A percentile compares a stretch with the other conserved stretches of the same genome.
Evolutionary conservation across 2,329 filamentous ascomycete genomes (phyloP).

Genomic region (Aspergillus brunneoviolaceus): DNA sequence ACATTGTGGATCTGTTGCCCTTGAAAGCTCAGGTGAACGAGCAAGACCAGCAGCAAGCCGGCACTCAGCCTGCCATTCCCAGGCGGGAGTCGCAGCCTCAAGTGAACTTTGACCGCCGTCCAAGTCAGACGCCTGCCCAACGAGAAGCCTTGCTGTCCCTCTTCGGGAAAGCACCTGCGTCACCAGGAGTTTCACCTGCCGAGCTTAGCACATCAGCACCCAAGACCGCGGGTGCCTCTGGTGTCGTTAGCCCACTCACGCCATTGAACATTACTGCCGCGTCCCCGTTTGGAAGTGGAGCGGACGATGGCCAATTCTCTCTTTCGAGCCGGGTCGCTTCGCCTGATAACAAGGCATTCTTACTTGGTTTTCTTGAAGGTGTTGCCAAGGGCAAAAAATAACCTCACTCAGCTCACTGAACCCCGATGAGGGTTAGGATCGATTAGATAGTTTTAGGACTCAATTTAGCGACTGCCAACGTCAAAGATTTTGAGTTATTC

Average conservation of each 20-base stretch:
- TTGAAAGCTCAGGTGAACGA: constrained; percentile 26
- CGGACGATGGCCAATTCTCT: constrained; percentile 49
- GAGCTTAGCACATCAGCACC: constrained; percentile 19
- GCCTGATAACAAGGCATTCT: constrained; percentile 70
- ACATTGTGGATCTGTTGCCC: constrained; percentile 27
- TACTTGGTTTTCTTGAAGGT: constrained; percentile 71
- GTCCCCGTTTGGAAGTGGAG: constrained; percentile 20
- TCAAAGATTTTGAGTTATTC: not conserved
- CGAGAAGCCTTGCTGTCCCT: constrained; percentile 59
- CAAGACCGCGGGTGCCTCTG: constrained; percentile 23
- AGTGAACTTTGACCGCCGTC: constrained; percentile 35
- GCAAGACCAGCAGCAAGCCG: constrained; percentile 17
- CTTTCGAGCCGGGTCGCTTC: constrained; percentile 52
- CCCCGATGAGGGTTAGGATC: not conserved
- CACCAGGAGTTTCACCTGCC: constrained; percentile 24
- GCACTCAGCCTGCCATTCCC: constrained; percentile 7
- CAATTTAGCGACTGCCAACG: not conserved
- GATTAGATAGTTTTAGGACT: not conserved
- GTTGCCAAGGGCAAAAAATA: constrained; percentile 47
- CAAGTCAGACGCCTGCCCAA: constrained; percentile 47
- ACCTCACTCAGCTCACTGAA: constrained; percentile 4
- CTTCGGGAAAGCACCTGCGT: constrained; percentile 53
- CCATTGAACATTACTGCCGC: constrained; percentile 24
- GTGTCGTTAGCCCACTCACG: constrained; percentile 33
- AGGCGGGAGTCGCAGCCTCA: constrained; percentile 20